phyloP scores from a whole-genome alignment of 495 filamentous ascomycete species.

The Hyaloscypha bicolor region DNA sequence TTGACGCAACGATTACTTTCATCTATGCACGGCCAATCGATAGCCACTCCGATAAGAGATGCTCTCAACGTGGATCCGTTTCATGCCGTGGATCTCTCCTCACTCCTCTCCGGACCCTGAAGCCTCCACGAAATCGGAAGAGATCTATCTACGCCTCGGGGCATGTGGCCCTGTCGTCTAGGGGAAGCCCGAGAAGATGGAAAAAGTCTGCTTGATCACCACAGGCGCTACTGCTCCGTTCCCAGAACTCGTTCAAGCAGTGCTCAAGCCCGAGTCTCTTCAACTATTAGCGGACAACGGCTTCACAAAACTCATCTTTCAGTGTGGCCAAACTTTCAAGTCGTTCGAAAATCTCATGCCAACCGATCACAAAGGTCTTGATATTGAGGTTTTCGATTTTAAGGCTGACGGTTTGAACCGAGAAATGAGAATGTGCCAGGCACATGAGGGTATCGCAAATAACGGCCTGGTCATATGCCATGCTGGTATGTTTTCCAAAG shows the following conservation, averaged over 20 bases:
- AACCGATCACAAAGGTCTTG: conserved; percentile 37
- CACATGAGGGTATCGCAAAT: conserved; percentile 24
- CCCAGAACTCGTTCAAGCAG: conserved; percentile 63
- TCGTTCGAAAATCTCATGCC: conserved; percentile 25
- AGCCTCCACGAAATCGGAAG: no score
- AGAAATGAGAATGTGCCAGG: conserved; percentile 53
- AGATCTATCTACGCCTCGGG: neutral
- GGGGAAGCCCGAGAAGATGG: conserved; percentile 1
- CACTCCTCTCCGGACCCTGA: no score
- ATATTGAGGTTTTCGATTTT: conserved; percentile 67
- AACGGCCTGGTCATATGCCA: conserved; percentile 82
- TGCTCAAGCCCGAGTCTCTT: conserved; percentile 43
- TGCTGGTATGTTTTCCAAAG: conserved; percentile 63
- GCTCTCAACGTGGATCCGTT: no score
- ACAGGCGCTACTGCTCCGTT: conserved; percentile 92
- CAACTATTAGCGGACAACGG: conserved; percentile 20
- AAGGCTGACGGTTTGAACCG: conserved; percentile 54
- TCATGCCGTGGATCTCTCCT: no score
- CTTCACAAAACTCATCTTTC: conserved; percentile 31
- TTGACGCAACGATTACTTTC: no score
- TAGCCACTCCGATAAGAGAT: no score
- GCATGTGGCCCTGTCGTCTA: neutral
- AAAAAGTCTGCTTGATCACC: conserved; percentile 65
- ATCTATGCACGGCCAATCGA: no score
- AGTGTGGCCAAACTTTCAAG: conserved; percentile 19